Evolutionary conservation across 768 basidiomycete species (phyloP), one percentile per base, ranked within the genome.

Genomic region (Serendipita sp.): DNA sequence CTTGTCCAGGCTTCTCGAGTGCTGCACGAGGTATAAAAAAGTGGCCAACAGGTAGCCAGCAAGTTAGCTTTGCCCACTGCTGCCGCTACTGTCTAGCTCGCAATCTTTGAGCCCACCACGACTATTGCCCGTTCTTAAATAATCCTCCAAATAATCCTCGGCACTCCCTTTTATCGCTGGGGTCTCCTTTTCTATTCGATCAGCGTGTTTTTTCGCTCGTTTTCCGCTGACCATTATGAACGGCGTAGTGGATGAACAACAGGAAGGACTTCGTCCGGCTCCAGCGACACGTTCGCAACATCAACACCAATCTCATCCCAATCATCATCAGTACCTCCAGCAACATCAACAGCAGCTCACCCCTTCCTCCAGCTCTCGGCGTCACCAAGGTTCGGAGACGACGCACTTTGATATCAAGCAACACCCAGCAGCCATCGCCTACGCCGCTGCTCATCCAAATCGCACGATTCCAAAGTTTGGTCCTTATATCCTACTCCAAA

Each of bases 401-500:
- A 15, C 52, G 52, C 52, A 53, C 18, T 53, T 53, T 31, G 52
- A 53, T 53, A 53, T 53, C 52, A 53, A 27, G 31, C 52, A 53
- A 27, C 89, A 92, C 71, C 90, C 90, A 0, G 88, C 88, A 16
- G 90, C 88, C 2, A 77, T 87, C 13, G 87, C 87, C n/a, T 92
- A 87, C 71, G 83, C 83, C 3, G 80, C 86, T 0, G 86, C 88
- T 0, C 90, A 92, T 69, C 89, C 90, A 4, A 79, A 86, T 63
- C 81, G 91, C n/a, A 83, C 84, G 29, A 91, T 92, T 45, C 91
- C 91, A 63, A 88, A 86, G 74, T 98, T 99, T 69, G 96, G 96
- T 0, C 92, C 94, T 0, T 99, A 99, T 74, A 78, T 98, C 8
- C 80, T 98, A 44, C 78, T 99, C 16, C 94, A 98, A 73, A 98